Evolutionary conservation across 129 eudicot species (phyloP), one percentile per base, ranked within the genome.

Genomic region (Flaveria bidentis): DNA sequence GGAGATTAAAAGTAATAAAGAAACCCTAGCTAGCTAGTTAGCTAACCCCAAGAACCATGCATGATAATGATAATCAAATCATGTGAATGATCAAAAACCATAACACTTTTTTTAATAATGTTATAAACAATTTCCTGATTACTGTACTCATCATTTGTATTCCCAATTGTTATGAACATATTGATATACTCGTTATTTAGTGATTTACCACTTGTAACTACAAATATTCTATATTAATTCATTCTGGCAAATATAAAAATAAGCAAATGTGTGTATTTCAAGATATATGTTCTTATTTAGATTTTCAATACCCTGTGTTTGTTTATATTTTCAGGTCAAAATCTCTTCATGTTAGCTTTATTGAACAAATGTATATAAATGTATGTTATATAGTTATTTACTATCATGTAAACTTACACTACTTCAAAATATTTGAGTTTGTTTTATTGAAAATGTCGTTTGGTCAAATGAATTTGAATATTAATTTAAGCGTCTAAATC

Each of bases 11-110:
- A 58, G 6, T 76, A 51, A 46, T 62, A 69, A 78, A 78, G 64
- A 78, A 67, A 78, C 61, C 80, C 66, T 82, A 78, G 79, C 69
- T 58, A 78, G 76, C 69, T 58, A 61, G 76, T 61, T 79, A 50
- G 75, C 56, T 72, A 76, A 56, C 70, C 72, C 78, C 74, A 70
- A 64, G 69, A 73, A 41, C 23, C 72, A 76, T 62, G 77, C 68
- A 75, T 76, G 53, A 6, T 79, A 47, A 66, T 84, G 71, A 80
- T 76, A 50, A 80, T 66, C 33, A 74, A 36, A 76, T 76, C 66
- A 41, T 47, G 74, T 83, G 68, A 73, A 72, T 63, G 79, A 80
- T 72, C 76, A 65, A 82, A 78, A 69, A 44, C 65, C 67, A 66
- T 22, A 57, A 33, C 5, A 51, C 60, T 47, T 71, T 71, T 60